phyloP scores from a whole-genome alignment of 371 early-diverging fungal species.

The Umbelopsis sp. region DNA sequence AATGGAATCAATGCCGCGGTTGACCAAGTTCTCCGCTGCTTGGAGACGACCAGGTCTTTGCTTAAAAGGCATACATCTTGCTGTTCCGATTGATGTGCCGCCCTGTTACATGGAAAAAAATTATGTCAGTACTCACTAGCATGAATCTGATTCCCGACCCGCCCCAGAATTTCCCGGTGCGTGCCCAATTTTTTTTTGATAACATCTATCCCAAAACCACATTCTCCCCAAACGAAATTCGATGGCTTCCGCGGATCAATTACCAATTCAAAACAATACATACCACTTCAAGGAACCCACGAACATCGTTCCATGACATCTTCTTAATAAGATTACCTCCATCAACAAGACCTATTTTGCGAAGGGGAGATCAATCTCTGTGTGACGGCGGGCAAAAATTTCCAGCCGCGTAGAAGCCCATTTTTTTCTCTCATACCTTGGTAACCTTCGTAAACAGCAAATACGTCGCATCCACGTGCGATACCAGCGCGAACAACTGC shows the following conservation, averaged over 20 bases:
- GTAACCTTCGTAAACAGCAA: constrained; percentile 96
- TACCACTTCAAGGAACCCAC: constrained; percentile 77
- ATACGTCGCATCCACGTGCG: constrained; percentile 83
- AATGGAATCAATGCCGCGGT: constrained; percentile 92
- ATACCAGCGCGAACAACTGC: constrained; percentile 92
- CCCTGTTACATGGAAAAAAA: constrained; percentile 56
- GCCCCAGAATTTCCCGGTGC: constrained; percentile 13
- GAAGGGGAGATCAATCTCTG: neutral
- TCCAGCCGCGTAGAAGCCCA: neutral
- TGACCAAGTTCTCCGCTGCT: constrained; percentile 87
- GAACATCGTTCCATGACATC: constrained; percentile 89
- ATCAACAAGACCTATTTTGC: constrained; percentile 76
- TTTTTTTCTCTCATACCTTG: constrained; percentile 66
- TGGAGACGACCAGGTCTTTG: constrained; percentile 84
- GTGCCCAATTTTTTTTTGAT: no score
- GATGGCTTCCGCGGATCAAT: neutral
- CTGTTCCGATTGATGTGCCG: constrained; percentile 96
- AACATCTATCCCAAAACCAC: no score
- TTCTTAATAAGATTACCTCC: constrained; percentile 88
- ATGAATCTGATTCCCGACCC: neutral
- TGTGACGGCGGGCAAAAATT: constrained; percentile 4
- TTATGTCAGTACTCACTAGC: neutral
- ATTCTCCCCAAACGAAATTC: no score
- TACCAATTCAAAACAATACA: constrained; percentile 18
- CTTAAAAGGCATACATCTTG: constrained; percentile 88